phyloP scores from a whole-genome alignment of 2,329 filamentous ascomycete genomes.

The Paracamarosporium sp. region DNA sequence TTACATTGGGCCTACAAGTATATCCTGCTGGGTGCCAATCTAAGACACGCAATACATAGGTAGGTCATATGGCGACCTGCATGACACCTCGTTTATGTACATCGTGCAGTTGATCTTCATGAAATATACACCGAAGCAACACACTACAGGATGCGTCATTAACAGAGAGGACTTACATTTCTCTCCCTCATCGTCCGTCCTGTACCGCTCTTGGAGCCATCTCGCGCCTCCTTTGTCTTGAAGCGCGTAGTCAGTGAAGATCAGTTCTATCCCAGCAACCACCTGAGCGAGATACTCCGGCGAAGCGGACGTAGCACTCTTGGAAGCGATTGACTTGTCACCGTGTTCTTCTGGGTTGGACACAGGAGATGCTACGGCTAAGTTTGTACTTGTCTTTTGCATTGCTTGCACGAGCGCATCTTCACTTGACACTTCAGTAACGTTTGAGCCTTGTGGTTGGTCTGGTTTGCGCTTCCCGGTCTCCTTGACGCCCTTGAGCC shows the following conservation, averaged over 20 bases:
- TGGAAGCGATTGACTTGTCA: constrained; percentile 13
- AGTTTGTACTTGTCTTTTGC: constrained; percentile 30
- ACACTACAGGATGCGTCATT: too few relatives aligned
- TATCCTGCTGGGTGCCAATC: too few relatives aligned
- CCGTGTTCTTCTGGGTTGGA: constrained; percentile 12
- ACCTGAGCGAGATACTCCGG: constrained; percentile 38
- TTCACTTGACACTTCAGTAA: constrained; percentile 17
- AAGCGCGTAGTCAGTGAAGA: constrained; percentile 46
- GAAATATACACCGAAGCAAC: too few relatives aligned
- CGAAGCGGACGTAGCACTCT: constrained; percentile 24
- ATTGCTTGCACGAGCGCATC: constrained; percentile 32
- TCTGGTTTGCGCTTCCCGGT: constrained; percentile 15
- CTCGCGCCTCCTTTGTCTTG: constrained; percentile 29
- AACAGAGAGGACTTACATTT: too few relatives aligned
- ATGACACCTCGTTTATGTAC: too few relatives aligned
- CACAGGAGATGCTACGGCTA: constrained; percentile 26
- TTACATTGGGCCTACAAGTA: constrained; percentile 19
- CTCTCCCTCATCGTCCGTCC: constrained; percentile 29
- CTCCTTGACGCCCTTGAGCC: constrained; percentile 39
- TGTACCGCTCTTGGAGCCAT: constrained; percentile 36
- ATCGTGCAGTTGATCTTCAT: too few relatives aligned
- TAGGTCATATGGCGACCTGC: too few relatives aligned
- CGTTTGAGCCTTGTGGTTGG: neutral
- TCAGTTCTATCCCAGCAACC: constrained; percentile 38
- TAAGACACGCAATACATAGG: too few relatives aligned